These are phyloP conservation scores for Thermochaetoides thermophila DNA, from an alignment of 495 filamentous ascomycete species.

Conservation along the genomic window DNA sequence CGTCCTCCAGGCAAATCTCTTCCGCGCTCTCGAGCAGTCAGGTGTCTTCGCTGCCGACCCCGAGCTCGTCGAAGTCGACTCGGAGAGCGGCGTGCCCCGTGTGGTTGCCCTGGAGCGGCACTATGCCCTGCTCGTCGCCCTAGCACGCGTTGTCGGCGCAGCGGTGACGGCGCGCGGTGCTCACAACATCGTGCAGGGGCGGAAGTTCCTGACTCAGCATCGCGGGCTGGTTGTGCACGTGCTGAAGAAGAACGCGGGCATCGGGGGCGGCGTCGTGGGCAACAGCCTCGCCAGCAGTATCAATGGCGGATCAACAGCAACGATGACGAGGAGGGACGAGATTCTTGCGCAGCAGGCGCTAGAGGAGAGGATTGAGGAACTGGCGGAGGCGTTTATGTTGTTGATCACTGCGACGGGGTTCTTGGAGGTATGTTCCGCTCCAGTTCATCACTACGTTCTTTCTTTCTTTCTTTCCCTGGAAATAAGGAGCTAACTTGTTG, in stretches of 20 bases:
- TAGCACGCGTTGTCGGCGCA: slow-evolving; percentile 67
- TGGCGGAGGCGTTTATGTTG: slow-evolving; percentile 43
- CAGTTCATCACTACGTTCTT: too few species aligned
- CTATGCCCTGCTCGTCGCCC: slow-evolving; percentile 66
- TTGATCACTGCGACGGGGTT: slow-evolving; percentile 44
- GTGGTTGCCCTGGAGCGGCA: slow-evolving; percentile 60
- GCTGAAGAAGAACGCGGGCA: slow-evolving; percentile 79
- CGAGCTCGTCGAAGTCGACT: slow-evolving; percentile 45
- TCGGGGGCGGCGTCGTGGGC: slow-evolving; percentile 37
- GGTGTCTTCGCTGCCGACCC: slow-evolving; percentile 80
- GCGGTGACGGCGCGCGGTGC: slow-evolving; percentile 63
- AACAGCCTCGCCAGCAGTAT: not conserved
- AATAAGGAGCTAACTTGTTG: slow-evolving; percentile 9
- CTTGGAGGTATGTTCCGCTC: slow-evolving; percentile 40
- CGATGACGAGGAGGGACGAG: slow-evolving; percentile 7
- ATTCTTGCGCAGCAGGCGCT: slow-evolving; percentile 18
- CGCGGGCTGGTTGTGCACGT: slow-evolving; percentile 66
- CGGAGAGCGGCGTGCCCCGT: too few species aligned
- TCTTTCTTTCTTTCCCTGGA: not conserved
- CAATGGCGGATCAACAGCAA: not conserved
- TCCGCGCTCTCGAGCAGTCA: slow-evolving; percentile 64
- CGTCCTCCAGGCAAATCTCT: slow-evolving; percentile 78
- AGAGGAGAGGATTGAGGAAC: slow-evolving; percentile 35
- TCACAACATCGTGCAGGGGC: slow-evolving; percentile 68
- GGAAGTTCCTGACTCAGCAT: slow-evolving; percentile 64